These are phyloP conservation scores for Chlamydomonas sp. DNA, from an alignment of 139 green algal genomes.

Conservation along the genomic window DNA sequence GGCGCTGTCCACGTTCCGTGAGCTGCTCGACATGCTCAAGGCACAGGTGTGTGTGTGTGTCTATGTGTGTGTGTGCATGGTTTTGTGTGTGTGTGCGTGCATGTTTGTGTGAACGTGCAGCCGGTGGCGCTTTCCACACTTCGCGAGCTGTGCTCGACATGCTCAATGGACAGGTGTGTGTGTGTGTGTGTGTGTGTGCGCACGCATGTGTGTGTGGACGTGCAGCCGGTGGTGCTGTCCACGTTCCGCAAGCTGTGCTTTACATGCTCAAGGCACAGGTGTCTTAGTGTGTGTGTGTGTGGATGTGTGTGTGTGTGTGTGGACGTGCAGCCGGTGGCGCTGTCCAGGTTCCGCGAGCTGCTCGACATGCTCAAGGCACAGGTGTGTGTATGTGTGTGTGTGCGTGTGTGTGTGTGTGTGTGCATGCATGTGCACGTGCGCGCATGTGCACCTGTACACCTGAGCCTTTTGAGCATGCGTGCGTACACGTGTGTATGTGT, in stretches of 20 bases:
- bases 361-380: slow-evolving; percentile 39
- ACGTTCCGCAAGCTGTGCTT: slow-evolving; percentile 57
- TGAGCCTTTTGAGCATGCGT: too few species aligned
- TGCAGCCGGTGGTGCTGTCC: slow-evolving; percentile 53
- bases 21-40: slow-evolving; percentile 46
- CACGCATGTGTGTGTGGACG: slow-evolving; percentile 50
- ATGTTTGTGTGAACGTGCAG: not conserved
- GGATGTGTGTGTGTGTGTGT: slow-evolving; percentile 23
- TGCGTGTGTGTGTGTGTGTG: not conserved
- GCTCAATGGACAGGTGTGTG: slow-evolving; percentile 43
- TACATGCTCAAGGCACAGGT: slow-evolving; percentile 26
- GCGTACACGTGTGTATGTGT: too few species aligned
- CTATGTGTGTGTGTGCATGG: slow-evolving; percentile 46
- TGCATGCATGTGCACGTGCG: slow-evolving; percentile 52
- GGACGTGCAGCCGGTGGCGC: slow-evolving; percentile 46
- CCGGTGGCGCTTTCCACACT: slow-evolving; percentile 46
- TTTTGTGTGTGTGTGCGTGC: too few species aligned
- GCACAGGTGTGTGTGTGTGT: slow-evolving; percentile 33
- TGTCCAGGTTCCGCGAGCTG: slow-evolving; percentile 60
- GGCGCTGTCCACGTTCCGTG: slow-evolving; percentile 45
- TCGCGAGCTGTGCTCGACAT: slow-evolving; percentile 43
- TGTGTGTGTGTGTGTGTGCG: slow-evolving; percentile 19
- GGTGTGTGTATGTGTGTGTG: not conserved
- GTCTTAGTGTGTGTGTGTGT: not conserved
- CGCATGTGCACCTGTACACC: too few species aligned